Evolutionary conservation across 108 stramenopile species (phyloP), one percentile per base, ranked within the genome.

Genomic region (Nitzschia putrida): DNA sequence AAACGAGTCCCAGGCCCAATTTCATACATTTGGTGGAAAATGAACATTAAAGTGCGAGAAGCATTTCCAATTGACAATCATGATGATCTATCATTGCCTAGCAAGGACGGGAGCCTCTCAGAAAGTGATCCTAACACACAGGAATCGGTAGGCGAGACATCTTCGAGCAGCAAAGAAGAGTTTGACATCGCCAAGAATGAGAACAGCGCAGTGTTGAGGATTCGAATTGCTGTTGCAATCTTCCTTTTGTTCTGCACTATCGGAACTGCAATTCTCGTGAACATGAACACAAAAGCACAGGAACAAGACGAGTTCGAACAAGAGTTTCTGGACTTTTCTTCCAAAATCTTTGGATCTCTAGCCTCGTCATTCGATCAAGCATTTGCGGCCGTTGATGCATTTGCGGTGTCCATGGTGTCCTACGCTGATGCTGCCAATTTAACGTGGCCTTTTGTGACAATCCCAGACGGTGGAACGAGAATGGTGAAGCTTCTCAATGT

Each of bases 401-500:
- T 59, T 8, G 38, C 29, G 1, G 37, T 59, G 57, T 29, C n/a
- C 1, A 13, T 59, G 37, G 8, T 40, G 3, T 59, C 57, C 4
- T 39, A 59, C 20, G 34, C 61, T 0, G 1, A 14, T 16, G 20
- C 23, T 22, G 23, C 45, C 24, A 20, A 22, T 25, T 4, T 12
- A 1, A 44, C n/a, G 0, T 64, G 42, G 42, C 65, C 65, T 0
- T 66, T 66, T 53, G 65, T 66, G 14, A 66, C 51, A 24, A 10
- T 66, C n/a, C 65, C 65, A 8, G 29, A 66, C 25, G 38, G 23
- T 53, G 52, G 29, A 13, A 64, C 61, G 1, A 42, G 38, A 6
- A 37, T 59, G 37, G n/a, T 39, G 1, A 59, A 59, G 20, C 3
- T 59, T 1, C 57, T 34, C 29, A 34, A 34, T 4, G 29, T 34